Base-by-base conservation (phyloP, 2,329 filamentous ascomycete genomes). In the Xylaria sp. region DNA sequence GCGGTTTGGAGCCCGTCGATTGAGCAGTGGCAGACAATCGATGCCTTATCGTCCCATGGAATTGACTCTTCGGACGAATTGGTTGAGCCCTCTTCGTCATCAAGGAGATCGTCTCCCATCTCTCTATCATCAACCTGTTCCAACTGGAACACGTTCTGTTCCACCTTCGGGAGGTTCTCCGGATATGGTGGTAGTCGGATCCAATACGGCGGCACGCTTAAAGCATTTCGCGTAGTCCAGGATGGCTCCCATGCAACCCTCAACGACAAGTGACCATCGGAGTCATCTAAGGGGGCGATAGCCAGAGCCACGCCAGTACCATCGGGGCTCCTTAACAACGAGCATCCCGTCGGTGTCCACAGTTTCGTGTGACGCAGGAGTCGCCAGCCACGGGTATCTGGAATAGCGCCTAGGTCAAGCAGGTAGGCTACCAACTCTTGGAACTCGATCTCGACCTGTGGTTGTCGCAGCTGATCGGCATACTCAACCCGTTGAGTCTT, bases 401-500 rank as follows among this genome's bases (percentile, higher is more conserved):
- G 84, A 2, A 85, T 75, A 1, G 85, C 85, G 1, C 86, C 86
- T 7, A 86, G 75, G 68, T 88, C 85, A 1, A 88, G 71, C 42
- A 88, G 72, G 61, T 88, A 88, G 30, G 78, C 79, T 0, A 88
- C 73, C 2, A 89, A 73, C 63, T 85, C 81, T 60, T 85, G 82
- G 65, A 88, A 86, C 0, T 72, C 74, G 1, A 80, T 72, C 35
- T 82, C 80, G 13, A 80, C 79, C 68, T 82, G 80, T 0, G 80
- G 80, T 69, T 82, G 80, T 6, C 79, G 75, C 6, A 82, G 73
- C 68, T 82, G 79, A 57, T 82, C 80, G 7, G 79, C 81, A 64
- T 87, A 88, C 69, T 87, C 83, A 46, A 88, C 77, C 39, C 85
- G 77, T 72, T 87, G 85, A 11, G 82, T 81, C 67, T 83, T 85